These are phyloP conservation scores for Vigna hirtella DNA, from an alignment of 306 rosid species.

Conservation along the genomic window DNA sequence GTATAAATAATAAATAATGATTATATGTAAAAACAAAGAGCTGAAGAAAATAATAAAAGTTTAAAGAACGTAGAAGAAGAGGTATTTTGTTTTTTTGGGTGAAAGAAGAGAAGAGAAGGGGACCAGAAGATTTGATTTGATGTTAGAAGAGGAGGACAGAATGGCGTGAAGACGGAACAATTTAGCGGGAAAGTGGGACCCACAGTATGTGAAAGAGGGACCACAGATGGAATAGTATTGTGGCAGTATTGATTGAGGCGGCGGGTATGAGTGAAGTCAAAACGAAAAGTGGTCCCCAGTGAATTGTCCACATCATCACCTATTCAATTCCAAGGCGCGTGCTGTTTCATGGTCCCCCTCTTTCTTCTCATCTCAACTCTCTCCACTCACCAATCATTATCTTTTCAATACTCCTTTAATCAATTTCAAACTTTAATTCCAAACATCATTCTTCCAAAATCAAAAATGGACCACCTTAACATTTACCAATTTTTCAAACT, in stretches of 20 bases:
- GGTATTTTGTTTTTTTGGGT: no score
- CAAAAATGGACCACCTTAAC: no score
- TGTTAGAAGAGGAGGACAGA: conserved; percentile 22
- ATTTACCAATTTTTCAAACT: no score
- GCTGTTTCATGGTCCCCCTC: conserved; percentile 56
- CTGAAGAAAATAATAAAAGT: no score
- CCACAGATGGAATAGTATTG: background rate
- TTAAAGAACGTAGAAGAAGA: no score
- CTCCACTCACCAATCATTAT: no score
- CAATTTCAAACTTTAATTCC: no score
- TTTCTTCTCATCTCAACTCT: no score
- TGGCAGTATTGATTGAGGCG: conserved; percentile 55
- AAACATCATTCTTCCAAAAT: no score
- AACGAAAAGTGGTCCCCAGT: conserved; percentile 56
- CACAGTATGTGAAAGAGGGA: background rate
- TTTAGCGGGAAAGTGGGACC: conserved; percentile 22
- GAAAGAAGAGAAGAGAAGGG: conserved; percentile 10
- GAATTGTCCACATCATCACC: conserved; percentile 33
- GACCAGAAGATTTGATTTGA: conserved; percentile 18
- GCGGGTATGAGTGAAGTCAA: conserved; percentile 72
- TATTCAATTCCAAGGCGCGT: conserved; percentile 47
- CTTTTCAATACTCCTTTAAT: no score
- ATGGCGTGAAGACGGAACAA: conserved; percentile 40
- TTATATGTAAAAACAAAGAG: no score
- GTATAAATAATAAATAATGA: no score